Evolutionary conservation across 371 early-diverging fungal genomes (phyloP), one percentile per base, ranked within the genome.

Genomic region (Lichtheimia ornata): DNA sequence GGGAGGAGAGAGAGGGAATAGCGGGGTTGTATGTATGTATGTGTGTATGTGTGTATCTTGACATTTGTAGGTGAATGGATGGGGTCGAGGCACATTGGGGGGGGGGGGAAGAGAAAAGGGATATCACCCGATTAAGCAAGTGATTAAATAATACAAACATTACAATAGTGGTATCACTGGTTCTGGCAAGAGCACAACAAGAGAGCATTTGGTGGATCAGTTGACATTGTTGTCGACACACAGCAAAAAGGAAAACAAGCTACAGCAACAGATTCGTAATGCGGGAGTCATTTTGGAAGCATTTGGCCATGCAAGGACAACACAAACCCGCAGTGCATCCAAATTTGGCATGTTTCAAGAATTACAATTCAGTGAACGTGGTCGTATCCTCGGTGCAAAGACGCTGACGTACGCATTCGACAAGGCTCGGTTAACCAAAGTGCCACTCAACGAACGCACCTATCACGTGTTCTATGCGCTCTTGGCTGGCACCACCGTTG

Each of bases 401-500:
- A 73, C 89, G 3, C 79, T 97, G 42, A 88, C 92, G 13, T 98
- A 91, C 72, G 83, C 93, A 20, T 86, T 98, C 47, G 98, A 99
- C 70, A 84, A 89, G 47, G 73, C 85, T 56, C 79, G 95, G 51
- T 85, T 94, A 3, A 86, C 88, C 13, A 66, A 79, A 13, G 72
- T 79, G 14, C 53, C 62, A 9, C 28, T 61, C 22, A 57, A 63
- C 50, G 94, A 94, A 63, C 81, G 91, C 55, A 92, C 87, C 50
- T 97, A 95, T 71, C 91, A 97, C 70, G 88, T 94, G 30, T 96
- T 98, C 65, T 93, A 96, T 67, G 86, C 92, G 30, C 81, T 96
- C 56, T 80, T 85, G 64, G 80, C 83, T 44, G 86, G 84, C 40
- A 77, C 75, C n/a, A 81, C 63, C 12, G 54, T 62, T 13, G 77